phyloP scores from a whole-genome alignment of 805 yeast genomes.

The Teunomyces pallodes region DNA sequence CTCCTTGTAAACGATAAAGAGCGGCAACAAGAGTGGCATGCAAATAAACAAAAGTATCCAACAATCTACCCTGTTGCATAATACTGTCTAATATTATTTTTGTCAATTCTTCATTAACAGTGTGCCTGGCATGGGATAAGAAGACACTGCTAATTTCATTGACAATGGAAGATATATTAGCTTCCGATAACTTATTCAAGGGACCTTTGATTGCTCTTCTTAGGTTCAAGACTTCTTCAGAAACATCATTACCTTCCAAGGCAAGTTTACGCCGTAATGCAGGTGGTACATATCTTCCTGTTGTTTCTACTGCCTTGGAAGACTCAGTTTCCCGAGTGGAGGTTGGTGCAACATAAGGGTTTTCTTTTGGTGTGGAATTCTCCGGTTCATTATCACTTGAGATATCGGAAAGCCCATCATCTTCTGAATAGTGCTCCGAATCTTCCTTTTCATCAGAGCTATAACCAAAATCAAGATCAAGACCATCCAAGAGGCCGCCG shows the following conservation, averaged over 20 bases:
- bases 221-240: constrained; percentile 45
- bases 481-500: constrained; percentile 80
- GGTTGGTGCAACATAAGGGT: constrained; percentile 70
- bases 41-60: constrained; percentile 75
- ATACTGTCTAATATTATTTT: constrained; percentile 63
- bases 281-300: constrained; percentile 76
- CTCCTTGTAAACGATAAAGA: constrained; percentile 74
- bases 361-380: constrained; percentile 47
- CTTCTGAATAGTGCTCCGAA: constrained; percentile 18
- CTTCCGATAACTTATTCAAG: constrained; percentile 84
- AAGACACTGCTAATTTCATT: constrained; percentile 66
- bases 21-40: constrained; percentile 79
- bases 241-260: constrained; percentile 32
- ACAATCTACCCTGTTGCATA: constrained; percentile 56
- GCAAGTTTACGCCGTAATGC: constrained; percentile 63
- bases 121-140: constrained; percentile 66
- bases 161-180: constrained; percentile 70
- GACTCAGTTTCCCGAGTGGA: constrained; percentile 11
- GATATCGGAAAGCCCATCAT: constrained; percentile 3
- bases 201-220: constrained; percentile 74
- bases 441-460: constrained; percentile 27
- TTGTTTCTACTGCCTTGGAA: constrained; percentile 12
- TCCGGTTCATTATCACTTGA: constrained; percentile 21
- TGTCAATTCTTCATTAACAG: constrained; percentile 72
- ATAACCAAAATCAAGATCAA: constrained; percentile 47